Percentiles rank a stretch among this genome's conserved stretches.
These are phyloP conservation scores for Pseudogymnoascus sp. DNA, from an alignment of 2,329 filamentous ascomycete genomes.

Conservation along the genomic window DNA sequence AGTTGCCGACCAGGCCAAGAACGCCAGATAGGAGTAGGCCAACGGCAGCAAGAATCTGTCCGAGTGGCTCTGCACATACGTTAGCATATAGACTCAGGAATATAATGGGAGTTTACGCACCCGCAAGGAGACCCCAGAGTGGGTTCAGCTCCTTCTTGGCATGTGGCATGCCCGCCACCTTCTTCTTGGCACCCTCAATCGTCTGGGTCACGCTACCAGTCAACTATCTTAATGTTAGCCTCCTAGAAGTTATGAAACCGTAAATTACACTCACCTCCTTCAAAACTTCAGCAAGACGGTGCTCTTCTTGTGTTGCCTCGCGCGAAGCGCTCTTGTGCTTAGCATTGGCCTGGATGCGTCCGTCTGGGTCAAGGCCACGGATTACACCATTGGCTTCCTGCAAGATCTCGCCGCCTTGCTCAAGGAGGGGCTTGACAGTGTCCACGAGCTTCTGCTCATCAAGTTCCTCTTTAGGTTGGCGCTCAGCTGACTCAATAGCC, in stretches of 20 bases:
- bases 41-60: slow-evolving; percentile 87
- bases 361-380: slow-evolving; percentile 81
- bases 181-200: slow-evolving; percentile 82
- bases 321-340: slow-evolving; percentile 70
- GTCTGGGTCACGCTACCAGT: slow-evolving; percentile 72
- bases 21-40: slow-evolving; percentile 77
- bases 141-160: slow-evolving; percentile 94
- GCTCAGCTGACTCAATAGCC: slow-evolving; percentile 73
- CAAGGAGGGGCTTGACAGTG: slow-evolving; percentile 79
- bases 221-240: slow-evolving; percentile 38
- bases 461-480: slow-evolving; percentile 74
- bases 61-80: slow-evolving; percentile 62
- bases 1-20: slow-evolving; percentile 71
- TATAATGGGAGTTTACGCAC: background rate
- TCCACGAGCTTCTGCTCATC: slow-evolving; percentile 85
- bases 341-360: slow-evolving; percentile 73
- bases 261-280: slow-evolving; percentile 51
- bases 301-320: slow-evolving; percentile 76
- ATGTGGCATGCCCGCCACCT: slow-evolving; percentile 84
- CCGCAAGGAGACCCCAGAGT: slow-evolving; percentile 64
- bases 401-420: slow-evolving; percentile 74
- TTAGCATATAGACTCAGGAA: background rate
- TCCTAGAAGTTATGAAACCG: background rate
- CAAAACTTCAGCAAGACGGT: slow-evolving; percentile 72
- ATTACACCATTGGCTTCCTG: slow-evolving; percentile 81